Evolutionary conservation across 140 eudicot genomes (phyloP).

Genomic region (Anethum foeniculum): DNA sequence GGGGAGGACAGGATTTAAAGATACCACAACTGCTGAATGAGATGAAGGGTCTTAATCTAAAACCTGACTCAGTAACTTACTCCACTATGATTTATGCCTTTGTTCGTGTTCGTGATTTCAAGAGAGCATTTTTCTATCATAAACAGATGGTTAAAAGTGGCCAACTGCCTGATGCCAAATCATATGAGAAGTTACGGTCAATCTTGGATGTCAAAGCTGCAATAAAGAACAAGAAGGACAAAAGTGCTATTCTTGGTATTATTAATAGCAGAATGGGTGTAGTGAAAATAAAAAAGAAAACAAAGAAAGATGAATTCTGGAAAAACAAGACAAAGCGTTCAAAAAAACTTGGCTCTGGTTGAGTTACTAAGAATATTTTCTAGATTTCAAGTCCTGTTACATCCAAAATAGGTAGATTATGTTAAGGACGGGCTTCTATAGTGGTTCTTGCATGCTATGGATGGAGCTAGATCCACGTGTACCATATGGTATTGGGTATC

Average conservation of each 20-base stretch:
- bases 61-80: conserved; percentile 84
- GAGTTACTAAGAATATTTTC: not conserved
- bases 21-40: conserved; percentile 76
- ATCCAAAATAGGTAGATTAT: not conserved
- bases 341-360: conserved; percentile 27
- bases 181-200: conserved; percentile 71
- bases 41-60: conserved; percentile 62
- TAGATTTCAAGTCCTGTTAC: conserved; percentile 16
- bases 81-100: conserved; percentile 86
- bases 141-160: conserved; percentile 93
- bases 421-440: not conserved
- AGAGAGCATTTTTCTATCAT: conserved; percentile 81
- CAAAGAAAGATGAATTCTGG: conserved; percentile 96
- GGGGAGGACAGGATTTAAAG: conserved; percentile 76
- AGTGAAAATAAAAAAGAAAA: conserved; percentile 64
- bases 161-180: conserved; percentile 79
- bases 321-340: conserved; percentile 57
- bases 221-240: conserved; percentile 73
- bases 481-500: not conserved
- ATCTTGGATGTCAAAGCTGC: conserved; percentile 85
- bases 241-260: conserved; percentile 87
- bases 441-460: conserved; percentile 1
- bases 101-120: conserved; percentile 80
- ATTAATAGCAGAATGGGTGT: conserved; percentile 66
- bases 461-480: not conserved